Evolutionary conservation across 257 asterid species (phyloP).

Genomic region (Gynochthodes officinalis): DNA sequence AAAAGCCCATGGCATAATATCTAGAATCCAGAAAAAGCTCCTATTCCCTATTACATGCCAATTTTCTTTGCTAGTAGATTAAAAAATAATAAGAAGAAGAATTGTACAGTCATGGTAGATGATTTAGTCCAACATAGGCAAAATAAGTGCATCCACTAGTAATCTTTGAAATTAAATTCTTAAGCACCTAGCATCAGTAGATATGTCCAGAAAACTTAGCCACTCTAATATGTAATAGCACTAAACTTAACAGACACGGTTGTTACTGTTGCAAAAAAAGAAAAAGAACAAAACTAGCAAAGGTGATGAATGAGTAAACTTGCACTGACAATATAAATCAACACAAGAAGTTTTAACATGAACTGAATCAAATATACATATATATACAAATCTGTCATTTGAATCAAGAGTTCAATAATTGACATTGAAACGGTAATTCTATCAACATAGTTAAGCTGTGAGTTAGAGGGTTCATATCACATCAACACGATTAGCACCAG

Average conservation of each 20-base stretch:
- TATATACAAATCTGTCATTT: background rate
- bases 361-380: too few relatives aligned
- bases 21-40: background rate
- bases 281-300: too few relatives aligned
- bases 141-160: background rate
- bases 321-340: background rate
- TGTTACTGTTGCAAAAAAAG: too few relatives aligned
- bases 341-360: background rate
- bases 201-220: background rate
- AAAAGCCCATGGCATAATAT: too few relatives aligned
- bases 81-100: background rate
- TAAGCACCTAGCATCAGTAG: background rate
- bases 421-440: background rate
- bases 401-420: background rate
- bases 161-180: background rate
- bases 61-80: background rate
- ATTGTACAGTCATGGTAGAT: background rate
- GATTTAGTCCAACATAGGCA: background rate
- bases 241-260: background rate
- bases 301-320: background rate
- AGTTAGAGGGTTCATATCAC: background rate
- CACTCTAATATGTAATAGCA: background rate
- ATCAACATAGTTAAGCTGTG: background rate
- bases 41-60: background rate
- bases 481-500: background rate